Conservation (phyloP, 2,329 filamentous ascomycete genomes). For the Hymenoscyphus repandus region DNA sequence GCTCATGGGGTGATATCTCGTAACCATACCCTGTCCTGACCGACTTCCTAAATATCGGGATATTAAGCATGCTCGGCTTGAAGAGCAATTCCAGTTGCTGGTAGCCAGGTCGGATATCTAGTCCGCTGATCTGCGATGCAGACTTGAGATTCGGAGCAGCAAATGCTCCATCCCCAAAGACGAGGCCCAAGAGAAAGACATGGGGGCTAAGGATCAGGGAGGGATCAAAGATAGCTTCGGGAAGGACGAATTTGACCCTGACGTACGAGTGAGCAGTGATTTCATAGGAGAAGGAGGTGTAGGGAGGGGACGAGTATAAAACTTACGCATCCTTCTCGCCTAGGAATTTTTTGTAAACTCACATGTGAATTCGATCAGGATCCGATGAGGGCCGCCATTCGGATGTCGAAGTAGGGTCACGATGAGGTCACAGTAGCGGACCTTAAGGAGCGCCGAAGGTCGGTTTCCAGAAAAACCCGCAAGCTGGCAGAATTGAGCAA, state of each 20-base stretch:
- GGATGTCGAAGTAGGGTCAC: slow-evolving; percentile 9
- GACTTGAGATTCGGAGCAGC: slow-evolving; percentile 21
- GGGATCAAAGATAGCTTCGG: slow-evolving; percentile 33
- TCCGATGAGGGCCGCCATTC: neutral
- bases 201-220: slow-evolving; percentile 34
- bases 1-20: slow-evolving; percentile 19
- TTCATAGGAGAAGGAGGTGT: slow-evolving; percentile 1
- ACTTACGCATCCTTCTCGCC: slow-evolving; percentile 20
- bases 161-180: slow-evolving; percentile 27
- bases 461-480: slow-evolving; percentile 12
- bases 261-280: slow-evolving; percentile 8
- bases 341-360: slow-evolving; percentile 27
- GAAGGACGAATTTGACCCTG: slow-evolving; percentile 33
- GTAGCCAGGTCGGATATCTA: slow-evolving; percentile 27
- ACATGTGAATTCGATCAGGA: slow-evolving; percentile 6
- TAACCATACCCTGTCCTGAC: slow-evolving; percentile 18
- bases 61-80: slow-evolving; percentile 18
- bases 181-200: slow-evolving; percentile 30
- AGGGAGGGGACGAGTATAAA: slow-evolving; percentile 3
- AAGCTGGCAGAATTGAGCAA: slow-evolving; percentile 13
- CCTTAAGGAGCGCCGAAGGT: slow-evolving; percentile 14
- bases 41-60: slow-evolving; percentile 24
- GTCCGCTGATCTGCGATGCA: slow-evolving; percentile 17
- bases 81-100: slow-evolving; percentile 20
- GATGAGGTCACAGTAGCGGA: slow-evolving; percentile 14